Evolutionary conservation across 805 yeast genomes (phyloP), one percentile per base, ranked within the genome.

Genomic region (Candida pseudoglaebosa): DNA sequence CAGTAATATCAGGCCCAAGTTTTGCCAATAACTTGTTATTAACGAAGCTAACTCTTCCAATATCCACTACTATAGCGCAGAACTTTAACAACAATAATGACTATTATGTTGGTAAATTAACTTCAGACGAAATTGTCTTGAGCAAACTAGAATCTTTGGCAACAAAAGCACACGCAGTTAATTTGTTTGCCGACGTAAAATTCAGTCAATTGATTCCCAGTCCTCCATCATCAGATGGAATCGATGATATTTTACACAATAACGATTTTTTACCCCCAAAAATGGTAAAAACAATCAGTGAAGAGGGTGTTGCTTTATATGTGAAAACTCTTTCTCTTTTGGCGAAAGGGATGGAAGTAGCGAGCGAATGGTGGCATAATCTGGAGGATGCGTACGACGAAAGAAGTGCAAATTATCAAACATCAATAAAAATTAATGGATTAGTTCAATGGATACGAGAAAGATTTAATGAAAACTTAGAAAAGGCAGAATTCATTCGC

Each of bases 381-480:
- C 9, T 32, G 18, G 39, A 32, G 18, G 42, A 36, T 15, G 41
- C 32, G 17, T 16, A 16, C 5, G 20, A 32, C 13, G 22, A 32
- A 24, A 28, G 38, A 13, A 35, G 31, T 13, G 36, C 44, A 9
- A 49, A 52, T 36, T 32, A 53, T 20, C 58, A 52, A 15, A 45
- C 47, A 2, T 55, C 66, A 4, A 50, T 61, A 5, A 70, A 73
- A 42, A 62, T 84, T 49, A 82, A 82, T 55, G 79, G 74, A 53
- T 66, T 84, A 34, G 95, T 89, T 9, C 97, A 93, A 62, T 89
- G 96, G 96, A 81, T 87, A 5, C 74, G 98, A 42, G 89, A 83
- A 41, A 75, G 80, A 44, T 91, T 89, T 62, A 91, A 93, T 59
- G 96, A 89, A 53, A 79, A 87, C 40, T 71, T 91, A 43, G 95